These are phyloP conservation scores for Lactarius indigo DNA, from an alignment of 768 basidiomycete genomes.

Conservation along the genomic window DNA sequence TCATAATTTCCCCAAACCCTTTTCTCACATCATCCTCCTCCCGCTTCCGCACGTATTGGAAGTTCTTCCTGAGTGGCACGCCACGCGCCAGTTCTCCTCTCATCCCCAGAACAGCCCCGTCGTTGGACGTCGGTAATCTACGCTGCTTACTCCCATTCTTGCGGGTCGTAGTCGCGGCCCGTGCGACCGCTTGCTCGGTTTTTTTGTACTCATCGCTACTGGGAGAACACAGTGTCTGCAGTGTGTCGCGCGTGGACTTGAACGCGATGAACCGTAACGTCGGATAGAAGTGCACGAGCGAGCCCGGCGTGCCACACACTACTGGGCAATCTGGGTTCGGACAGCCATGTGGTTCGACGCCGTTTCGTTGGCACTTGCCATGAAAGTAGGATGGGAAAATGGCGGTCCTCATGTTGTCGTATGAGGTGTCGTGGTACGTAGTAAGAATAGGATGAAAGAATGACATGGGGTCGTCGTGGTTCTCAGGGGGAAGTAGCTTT, in stretches of 20 bases:
- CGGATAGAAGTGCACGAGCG: conserved; percentile 64
- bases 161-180: conserved; percentile 31
- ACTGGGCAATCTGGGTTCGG: conserved; percentile 78
- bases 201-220: conserved; percentile 41
- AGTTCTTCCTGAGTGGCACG: conserved; percentile 1
- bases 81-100: conserved; percentile 3
- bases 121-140: conserved; percentile 17
- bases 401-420: conserved; percentile 44
- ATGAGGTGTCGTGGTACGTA: conserved; percentile 45
- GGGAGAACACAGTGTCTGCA: conserved; percentile 37
- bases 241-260: conserved; percentile 37
- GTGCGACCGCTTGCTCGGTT: conserved; percentile 41
- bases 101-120: conserved; percentile 11
- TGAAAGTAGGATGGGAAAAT: conserved; percentile 74
- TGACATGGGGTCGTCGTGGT: conserved; percentile 25
- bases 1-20: conserved; percentile 36
- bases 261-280: conserved; percentile 48
- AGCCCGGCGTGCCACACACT: conserved; percentile 80
- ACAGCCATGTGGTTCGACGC: conserved; percentile 62
- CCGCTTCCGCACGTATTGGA: conserved; percentile 24
- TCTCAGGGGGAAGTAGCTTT: conserved; percentile 33
- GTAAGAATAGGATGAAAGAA: conserved; percentile 47
- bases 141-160: conserved; percentile 1
- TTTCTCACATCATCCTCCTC: conserved; percentile 27
- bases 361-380: conserved; percentile 63